Evolutionary conservation across 352 stramenopile species (phyloP).

Genomic region (Phytophthora macrochlamydospora): DNA sequence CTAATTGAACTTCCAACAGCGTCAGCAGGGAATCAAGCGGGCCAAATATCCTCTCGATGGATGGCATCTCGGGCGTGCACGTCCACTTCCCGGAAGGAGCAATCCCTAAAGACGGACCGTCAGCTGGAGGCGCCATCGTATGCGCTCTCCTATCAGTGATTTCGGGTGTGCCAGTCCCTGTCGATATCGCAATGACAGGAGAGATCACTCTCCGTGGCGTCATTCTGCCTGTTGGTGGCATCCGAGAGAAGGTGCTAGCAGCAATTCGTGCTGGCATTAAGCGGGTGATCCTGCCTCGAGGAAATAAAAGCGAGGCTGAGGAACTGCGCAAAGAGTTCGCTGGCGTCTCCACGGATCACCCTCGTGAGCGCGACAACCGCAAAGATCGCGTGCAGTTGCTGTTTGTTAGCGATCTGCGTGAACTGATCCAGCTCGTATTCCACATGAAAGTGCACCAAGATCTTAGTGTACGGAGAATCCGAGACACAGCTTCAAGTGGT

Average conservation of each 20-base stretch:
- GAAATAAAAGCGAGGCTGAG: slow-evolving; percentile 77
- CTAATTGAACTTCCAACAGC: slow-evolving; percentile 49
- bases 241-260: slow-evolving; percentile 91
- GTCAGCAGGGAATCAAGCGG: slow-evolving; percentile 17
- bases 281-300: slow-evolving; percentile 75
- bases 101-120: slow-evolving; percentile 91
- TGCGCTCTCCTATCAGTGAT: slow-evolving; percentile 85
- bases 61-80: slow-evolving; percentile 78
- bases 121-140: slow-evolving; percentile 86
- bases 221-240: slow-evolving; percentile 90
- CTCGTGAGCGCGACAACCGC: slow-evolving; percentile 20
- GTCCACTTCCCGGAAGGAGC: slow-evolving; percentile 91
- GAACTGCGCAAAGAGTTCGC: slow-evolving; percentile 72
- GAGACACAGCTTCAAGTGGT: slow-evolving; percentile 3
- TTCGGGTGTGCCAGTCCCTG: slow-evolving; percentile 60
- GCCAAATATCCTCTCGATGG: slow-evolving; percentile 44
- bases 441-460: slow-evolving; percentile 64
- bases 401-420: slow-evolving; percentile 73
- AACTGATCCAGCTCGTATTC: slow-evolving; percentile 74
- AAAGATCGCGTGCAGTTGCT: slow-evolving; percentile 53
- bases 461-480: slow-evolving; percentile 17
- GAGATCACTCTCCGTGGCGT: slow-evolving; percentile 88
- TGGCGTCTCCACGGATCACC: slow-evolving; percentile 17
- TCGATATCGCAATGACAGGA: slow-evolving; percentile 89
- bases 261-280: slow-evolving; percentile 87